Conservation (phyloP, 2,329 filamentous ascomycete genomes). For the Endoconidiophora polonica region DNA sequence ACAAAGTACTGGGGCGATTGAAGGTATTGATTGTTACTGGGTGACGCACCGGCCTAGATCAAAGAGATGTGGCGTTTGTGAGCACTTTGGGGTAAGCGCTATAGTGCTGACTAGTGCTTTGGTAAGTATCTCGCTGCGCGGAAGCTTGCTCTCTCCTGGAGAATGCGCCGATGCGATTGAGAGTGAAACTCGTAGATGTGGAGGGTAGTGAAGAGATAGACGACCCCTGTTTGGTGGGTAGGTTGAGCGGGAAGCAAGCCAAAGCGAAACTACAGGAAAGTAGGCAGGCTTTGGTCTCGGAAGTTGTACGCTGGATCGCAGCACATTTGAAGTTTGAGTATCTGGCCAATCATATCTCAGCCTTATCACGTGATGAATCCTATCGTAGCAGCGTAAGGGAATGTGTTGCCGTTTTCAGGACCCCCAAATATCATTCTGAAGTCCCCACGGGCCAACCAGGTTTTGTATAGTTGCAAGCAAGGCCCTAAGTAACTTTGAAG, state of each 20-base stretch:
- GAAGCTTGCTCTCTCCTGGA: slow-evolving; percentile 8
- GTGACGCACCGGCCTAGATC: background rate
- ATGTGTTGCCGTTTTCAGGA: no score
- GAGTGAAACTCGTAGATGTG: background rate
- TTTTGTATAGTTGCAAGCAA: no score
- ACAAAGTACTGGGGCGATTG: background rate
- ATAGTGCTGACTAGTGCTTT: background rate
- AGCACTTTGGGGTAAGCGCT: background rate
- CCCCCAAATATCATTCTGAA: no score
- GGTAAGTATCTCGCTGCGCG: slow-evolving; percentile 1
- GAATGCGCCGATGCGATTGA: slow-evolving; percentile 10
- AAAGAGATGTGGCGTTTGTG: slow-evolving; percentile 7
- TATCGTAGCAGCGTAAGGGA: no score
- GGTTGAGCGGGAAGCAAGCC: slow-evolving; percentile 1
- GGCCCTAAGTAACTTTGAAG: no score
- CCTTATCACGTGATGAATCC: slow-evolving; percentile 7
- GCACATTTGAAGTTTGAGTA: slow-evolving; percentile 2
- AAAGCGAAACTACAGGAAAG: background rate
- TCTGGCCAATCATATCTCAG: slow-evolving; percentile 5
- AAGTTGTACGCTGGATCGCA: slow-evolving; percentile 2
- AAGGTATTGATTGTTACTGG: no score
- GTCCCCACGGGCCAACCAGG: no score
- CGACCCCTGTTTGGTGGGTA: slow-evolving; percentile 9
- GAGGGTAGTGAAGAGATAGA: slow-evolving; percentile 2
- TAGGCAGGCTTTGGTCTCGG: background rate